Conservation (phyloP, 805 yeast genomes). For the Yarrowia bubula region DNA sequence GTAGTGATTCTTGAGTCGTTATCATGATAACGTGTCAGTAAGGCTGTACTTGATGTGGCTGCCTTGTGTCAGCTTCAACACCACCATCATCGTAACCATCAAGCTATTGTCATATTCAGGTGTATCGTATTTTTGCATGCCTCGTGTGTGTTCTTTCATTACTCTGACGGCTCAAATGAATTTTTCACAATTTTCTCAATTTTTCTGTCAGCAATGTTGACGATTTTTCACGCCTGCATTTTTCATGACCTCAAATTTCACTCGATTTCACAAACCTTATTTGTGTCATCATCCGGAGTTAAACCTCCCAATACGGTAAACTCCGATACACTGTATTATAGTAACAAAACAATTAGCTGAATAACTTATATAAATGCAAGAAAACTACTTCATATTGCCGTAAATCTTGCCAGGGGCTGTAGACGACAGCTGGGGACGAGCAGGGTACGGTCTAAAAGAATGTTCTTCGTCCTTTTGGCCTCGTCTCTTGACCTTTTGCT, state of each 20-base stretch:
- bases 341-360: background rate
- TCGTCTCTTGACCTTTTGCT: background rate
- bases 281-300: background rate
- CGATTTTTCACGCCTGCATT: background rate
- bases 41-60: too few species aligned
- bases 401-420: conserved; percentile 20
- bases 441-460: conserved; percentile 19
- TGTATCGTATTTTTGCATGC: background rate
- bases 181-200: background rate
- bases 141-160: background rate
- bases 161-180: background rate
- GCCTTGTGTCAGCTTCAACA: too few species aligned
- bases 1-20: background rate
- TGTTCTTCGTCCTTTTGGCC: conserved; percentile 23
- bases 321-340: background rate
- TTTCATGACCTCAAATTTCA: background rate
- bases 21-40: too few species aligned
- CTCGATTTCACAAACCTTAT: background rate
- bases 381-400: background rate
- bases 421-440: conserved; percentile 7
- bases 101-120: too few species aligned
- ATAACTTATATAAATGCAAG: background rate
- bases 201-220: background rate
- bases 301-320: background rate
- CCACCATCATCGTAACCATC: too few species aligned